Evolutionary conservation across 495 filamentous ascomycete species (phyloP), one percentile per base, ranked within the genome.

Genomic region (Penicillium atrosanguineum): DNA sequence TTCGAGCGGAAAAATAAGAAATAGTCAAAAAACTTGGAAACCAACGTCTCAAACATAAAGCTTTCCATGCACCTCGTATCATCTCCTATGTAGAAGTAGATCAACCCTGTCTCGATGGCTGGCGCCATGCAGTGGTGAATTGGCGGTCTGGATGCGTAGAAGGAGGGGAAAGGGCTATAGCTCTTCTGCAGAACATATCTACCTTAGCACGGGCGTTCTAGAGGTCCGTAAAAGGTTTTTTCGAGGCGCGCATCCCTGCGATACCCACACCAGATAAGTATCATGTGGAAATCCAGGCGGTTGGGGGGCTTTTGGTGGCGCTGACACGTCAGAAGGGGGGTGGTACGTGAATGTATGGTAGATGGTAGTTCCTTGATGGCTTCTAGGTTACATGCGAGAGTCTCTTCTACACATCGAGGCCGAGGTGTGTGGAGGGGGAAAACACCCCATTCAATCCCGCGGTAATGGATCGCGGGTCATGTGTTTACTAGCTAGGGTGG

Each of bases 301-400:
- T 50, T 46, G 44, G 40, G 31, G 23, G 28, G 26, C 15, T n/a
- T 31, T 21, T 60, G 48, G 64, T 67, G 64, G 64, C 64, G 64
- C 56, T 65, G 64, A 67, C 64, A 67, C 64, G 64, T 67, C 59
- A 48, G 39, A 50, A 26, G 40, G 31, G 21, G 44, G 44, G 44
- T 46, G 44, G n/a, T 18, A 34, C 15, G 18, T 40, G 16, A 18
- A 18, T 20, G 16, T 4, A 34, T 14, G 31, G 31, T 34, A 34
- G 31, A 8, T 6, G 28, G 28, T 9, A 31, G 14, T 34, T 14
- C 31, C 3, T 14, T 4, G 31, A 34, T 34, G 11, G 23, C 23
- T 34, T 34, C 31, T 14, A 34, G 1, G 31, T 34, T 14, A 14
- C 31, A 34, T 14, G 31, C 31, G 31, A 34, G 31, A 4, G 31